These are phyloP conservation scores for Cytospora schulzeri DNA, from an alignment of 2,329 filamentous ascomycete genomes.

Conservation along the genomic window DNA sequence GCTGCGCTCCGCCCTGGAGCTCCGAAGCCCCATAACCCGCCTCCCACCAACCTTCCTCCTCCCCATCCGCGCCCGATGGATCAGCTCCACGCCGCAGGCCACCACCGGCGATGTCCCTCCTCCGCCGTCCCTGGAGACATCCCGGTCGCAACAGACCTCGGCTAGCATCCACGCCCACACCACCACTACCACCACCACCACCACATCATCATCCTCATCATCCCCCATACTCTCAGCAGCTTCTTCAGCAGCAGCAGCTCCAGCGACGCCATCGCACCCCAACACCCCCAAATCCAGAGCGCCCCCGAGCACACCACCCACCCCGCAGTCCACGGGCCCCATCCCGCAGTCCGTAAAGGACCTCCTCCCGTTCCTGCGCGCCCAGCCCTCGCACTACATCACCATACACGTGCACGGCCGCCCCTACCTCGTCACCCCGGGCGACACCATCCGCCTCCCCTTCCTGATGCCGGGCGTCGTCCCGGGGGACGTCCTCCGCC, in stretches of 20 bases:
- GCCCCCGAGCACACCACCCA: conserved; percentile 51
- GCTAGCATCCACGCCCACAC: conserved; percentile 8
- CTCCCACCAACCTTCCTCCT: conserved; percentile 56
- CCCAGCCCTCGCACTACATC: conserved; percentile 75
- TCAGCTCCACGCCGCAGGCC: conserved; percentile 54
- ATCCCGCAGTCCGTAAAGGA: conserved; percentile 59
- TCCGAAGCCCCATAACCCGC: conserved; percentile 48
- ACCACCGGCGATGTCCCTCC: conserved; percentile 6
- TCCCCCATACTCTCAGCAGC: neutral
- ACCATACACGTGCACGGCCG: conserved; percentile 77
- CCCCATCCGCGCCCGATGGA: conserved; percentile 50
- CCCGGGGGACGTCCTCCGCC: conserved; percentile 81
- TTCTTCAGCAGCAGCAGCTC: neutral
- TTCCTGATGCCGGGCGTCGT: conserved; percentile 76
- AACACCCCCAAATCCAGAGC: conserved; percentile 49
- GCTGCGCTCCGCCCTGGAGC: conserved; percentile 65
- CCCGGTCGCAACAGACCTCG: conserved; percentile 16
- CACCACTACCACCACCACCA: neutral
- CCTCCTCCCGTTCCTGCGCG: conserved; percentile 70
- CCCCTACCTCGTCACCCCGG: conserved; percentile 77
- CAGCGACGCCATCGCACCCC: conserved; percentile 3
- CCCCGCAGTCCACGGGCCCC: conserved; percentile 37
- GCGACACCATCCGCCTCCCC: conserved; percentile 75
- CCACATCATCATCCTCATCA: neutral
- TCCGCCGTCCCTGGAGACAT: conserved; percentile 11